These are phyloP conservation scores for Botryotinia narcissicola DNA, from an alignment of 2,329 filamentous ascomycete genomes.

Conservation along the genomic window DNA sequence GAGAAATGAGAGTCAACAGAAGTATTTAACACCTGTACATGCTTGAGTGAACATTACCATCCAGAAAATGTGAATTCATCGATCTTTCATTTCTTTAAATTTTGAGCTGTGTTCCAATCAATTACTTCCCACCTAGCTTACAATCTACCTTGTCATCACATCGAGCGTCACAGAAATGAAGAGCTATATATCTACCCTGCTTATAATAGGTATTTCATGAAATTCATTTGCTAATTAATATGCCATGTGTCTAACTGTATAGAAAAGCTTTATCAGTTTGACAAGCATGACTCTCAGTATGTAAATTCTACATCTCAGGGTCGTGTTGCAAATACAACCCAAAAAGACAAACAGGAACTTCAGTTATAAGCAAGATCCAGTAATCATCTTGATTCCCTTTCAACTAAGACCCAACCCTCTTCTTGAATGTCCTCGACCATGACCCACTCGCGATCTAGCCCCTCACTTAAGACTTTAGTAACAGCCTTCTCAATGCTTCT, in stretches of 20 bases:
- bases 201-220: fast-evolving
- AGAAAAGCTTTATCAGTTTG: fast-evolving
- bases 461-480: background rate
- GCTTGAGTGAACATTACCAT: fast-evolving
- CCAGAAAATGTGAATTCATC: background rate
- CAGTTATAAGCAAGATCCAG: background rate
- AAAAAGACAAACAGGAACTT: background rate
- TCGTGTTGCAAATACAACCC: no score
- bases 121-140: background rate
- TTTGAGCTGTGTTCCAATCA: background rate
- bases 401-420: background rate
- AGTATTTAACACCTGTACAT: background rate
- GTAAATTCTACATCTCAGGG: background rate
- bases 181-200: background rate
- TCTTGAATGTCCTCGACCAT: background rate
- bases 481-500: background rate
- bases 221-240: background rate
- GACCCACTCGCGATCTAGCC: background rate
- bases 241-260: background rate
- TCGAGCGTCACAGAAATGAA: background rate
- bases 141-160: fast-evolving
- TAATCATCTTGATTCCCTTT: background rate
- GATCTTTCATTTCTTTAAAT: background rate
- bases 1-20: background rate
- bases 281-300: background rate